phyloP scores from a whole-genome alignment of 495 filamentous ascomycete species.

The Rhizodiscina lignyota region DNA sequence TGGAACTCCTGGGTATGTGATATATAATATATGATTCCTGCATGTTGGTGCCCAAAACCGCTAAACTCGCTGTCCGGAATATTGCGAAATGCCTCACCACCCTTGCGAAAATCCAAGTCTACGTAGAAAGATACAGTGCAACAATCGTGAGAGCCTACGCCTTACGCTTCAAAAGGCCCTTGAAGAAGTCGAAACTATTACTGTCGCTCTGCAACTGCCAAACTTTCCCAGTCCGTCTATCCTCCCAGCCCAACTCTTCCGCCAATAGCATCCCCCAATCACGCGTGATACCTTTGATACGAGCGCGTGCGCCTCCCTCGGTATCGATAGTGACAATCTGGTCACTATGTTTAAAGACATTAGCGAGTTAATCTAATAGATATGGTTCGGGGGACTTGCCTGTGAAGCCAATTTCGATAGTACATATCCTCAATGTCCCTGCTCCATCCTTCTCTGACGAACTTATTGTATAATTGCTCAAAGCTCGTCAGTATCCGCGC shows the following conservation, averaged over 20 bases:
- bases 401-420: conserved; percentile 80
- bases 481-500: conserved; percentile 69
- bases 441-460: conserved; percentile 57
- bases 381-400: conserved; percentile 11
- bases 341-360: conserved; percentile 18
- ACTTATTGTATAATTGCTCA: conserved; percentile 60
- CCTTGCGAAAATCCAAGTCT: too few species aligned
- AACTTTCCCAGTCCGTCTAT: conserved; percentile 54
- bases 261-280: conserved; percentile 77
- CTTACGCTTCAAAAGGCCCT: conserved; percentile 72
- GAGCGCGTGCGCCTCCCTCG: conserved; percentile 57
- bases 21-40: too few species aligned
- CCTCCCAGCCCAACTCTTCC: conserved; percentile 62
- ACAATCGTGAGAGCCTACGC: too few species aligned
- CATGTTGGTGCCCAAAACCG: too few species aligned
- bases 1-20: too few species aligned
- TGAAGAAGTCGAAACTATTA: conserved; percentile 98
- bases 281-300: conserved; percentile 75
- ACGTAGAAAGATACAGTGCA: too few species aligned
- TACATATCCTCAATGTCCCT: conserved; percentile 57
- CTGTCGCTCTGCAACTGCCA: conserved; percentile 87
- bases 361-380: neutral
- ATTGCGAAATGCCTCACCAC: too few species aligned
- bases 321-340: conserved; percentile 83
- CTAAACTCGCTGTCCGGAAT: too few species aligned